Base-by-base conservation (phyloP, 2,329 filamentous ascomycete genomes). In the Basipetospora chlamydospora region DNA sequence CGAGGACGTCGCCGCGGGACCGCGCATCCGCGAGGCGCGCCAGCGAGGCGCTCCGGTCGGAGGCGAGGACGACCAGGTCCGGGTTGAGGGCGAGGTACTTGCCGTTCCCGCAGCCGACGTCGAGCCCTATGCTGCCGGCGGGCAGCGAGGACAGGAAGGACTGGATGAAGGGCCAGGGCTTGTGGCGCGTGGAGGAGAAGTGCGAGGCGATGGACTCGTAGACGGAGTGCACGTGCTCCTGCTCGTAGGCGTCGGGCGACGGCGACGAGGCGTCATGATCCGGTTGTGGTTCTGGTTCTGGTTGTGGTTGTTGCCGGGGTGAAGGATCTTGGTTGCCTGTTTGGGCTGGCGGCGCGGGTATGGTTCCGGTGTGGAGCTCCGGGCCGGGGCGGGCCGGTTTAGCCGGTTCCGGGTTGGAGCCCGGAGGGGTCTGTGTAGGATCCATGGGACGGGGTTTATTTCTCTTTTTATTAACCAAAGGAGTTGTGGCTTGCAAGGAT, bases 91-190 rank as follows among this genome's bases (percentile, higher is more conserved):
- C 64, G 42, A 96, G 64, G 55, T 96, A 95, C 65, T 96, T 96
- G 46, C 90, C 90, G 60, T 98, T 98, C 41, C 90, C 90, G 59
- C 90, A 96, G 42, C 90, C 90, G 39, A 96, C 68, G 57, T 98
- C 90, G 22, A 94, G 67, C 8, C 90, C 90, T 39, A 96, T 60
- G 34, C 82, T 71, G 18, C 87, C 88, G 10, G 75, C 60, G 0
- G 66, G 53, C 33, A 81, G 70, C 22, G 63, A 61, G 34, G 65
- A 60, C 25, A 96, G 70, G 54, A 95, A 96, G 25, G 65, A 64
- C 43, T 86, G 73, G 39, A 96, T 82, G 47, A 92, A 79, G 16
- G 90, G 90, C 90, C 90, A 98, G 42, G 90, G 86, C 73, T 76
- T 76, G 62, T 80, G 72, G 42, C 76, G 72, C 16, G 83, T 88